Percentiles rank a stretch among this genome's conserved stretches.
phyloP scores from a whole-genome alignment of 768 basidiomycete genomes.

The Mycena leptocephala region DNA sequence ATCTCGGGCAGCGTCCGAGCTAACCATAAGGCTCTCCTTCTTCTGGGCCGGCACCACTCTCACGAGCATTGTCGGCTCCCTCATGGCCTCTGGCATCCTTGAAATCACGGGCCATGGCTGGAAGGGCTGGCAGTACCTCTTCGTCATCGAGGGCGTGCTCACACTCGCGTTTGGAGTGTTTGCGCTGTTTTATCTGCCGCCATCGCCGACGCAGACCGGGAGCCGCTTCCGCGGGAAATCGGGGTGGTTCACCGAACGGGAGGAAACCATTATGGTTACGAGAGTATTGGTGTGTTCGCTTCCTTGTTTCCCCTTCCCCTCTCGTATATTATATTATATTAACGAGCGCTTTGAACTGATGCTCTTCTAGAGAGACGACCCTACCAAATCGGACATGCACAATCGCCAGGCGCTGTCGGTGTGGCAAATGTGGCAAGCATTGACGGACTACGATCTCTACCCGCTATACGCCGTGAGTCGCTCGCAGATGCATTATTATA shows the following conservation, averaged over 20 bases:
- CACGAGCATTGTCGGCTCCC: not conserved
- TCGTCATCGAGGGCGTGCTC: not conserved
- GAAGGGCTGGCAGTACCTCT: slow-evolving; percentile 2
- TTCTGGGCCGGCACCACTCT: not conserved
- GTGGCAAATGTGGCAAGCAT: slow-evolving; percentile 9
- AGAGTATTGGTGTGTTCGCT: not conserved
- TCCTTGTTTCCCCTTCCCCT: not conserved
- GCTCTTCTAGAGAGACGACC: slow-evolving; percentile 8
- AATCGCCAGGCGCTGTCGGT: slow-evolving; percentile 6
- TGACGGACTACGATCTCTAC: slow-evolving; percentile 15
- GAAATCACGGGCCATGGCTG: not conserved
- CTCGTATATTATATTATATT: not conserved
- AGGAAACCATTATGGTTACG: not conserved
- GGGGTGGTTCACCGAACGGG: not conserved
- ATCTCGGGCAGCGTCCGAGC: not conserved
- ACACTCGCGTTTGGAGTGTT: not conserved
- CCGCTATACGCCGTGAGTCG: slow-evolving; percentile 8
- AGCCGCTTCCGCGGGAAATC: not conserved
- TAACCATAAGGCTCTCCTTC: not conserved
- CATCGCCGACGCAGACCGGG: not conserved
- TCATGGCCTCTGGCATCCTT: not conserved
- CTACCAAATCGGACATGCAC: slow-evolving; percentile 6
- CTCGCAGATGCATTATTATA: slow-evolving; percentile 6
- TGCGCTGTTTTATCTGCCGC: not conserved
- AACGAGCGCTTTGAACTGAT: not conserved